A percentile compares a stretch with the other conserved stretches of the same genome.
These are phyloP conservation scores for Gossypium aridum DNA, from an alignment of 441 rosid species.

Conservation along the genomic window DNA sequence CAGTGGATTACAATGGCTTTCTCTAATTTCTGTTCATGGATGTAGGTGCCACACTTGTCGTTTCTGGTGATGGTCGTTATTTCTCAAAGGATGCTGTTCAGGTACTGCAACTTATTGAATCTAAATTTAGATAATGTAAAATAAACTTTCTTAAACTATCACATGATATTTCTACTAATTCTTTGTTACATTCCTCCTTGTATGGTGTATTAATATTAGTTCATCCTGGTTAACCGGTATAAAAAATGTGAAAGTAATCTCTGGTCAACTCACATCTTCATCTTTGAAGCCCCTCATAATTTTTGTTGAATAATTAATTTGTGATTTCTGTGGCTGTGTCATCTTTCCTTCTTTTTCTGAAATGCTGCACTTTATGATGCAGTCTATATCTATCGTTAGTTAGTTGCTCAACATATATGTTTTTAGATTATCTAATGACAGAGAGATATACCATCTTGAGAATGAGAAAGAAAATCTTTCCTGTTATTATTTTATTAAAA, in stretches of 20 bases:
- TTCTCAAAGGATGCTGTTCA: conserved; percentile 90
- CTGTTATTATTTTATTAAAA: not conserved
- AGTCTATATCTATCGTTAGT: not conserved
- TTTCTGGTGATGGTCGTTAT: conserved; percentile 99
- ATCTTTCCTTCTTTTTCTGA: not conserved
- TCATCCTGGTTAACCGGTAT: not conserved
- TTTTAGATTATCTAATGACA: not conserved
- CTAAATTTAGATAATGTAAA: not conserved
- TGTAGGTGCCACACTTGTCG: conserved; percentile 95
- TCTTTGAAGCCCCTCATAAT: not conserved
- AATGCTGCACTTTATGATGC: not conserved
- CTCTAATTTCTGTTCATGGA: conserved; percentile 7
- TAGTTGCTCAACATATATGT: not conserved
- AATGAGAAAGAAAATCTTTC: not conserved
- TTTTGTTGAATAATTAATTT: not conserved
- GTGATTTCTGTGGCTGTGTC: not conserved
- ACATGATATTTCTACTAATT: not conserved
- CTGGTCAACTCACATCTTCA: not conserved
- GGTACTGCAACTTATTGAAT: conserved; percentile 34
- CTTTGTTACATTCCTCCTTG: not conserved
- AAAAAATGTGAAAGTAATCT: not conserved
- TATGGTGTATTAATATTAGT: not conserved
- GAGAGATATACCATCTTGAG: not conserved
- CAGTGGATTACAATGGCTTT: not conserved
- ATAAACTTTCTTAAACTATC: not conserved